phyloP scores from a whole-genome alignment of 257 asterid species.

The Haberlea rhodopensis region DNA sequence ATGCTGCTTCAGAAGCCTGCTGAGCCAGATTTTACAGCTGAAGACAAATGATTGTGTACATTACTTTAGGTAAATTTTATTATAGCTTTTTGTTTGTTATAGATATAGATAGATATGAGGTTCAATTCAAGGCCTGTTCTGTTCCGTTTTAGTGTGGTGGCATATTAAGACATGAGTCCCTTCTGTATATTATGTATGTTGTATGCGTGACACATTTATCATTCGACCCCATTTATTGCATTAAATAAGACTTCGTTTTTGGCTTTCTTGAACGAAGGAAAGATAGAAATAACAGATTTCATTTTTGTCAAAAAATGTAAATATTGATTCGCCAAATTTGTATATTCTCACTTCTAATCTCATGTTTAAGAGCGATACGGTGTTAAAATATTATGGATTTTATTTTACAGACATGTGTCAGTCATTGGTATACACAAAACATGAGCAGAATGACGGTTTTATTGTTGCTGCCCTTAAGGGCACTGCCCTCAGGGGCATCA shows the following conservation, averaged over 20 bases:
- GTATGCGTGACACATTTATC: not conserved
- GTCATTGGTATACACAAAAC: not conserved
- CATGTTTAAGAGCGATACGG: not conserved
- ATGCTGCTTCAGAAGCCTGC: constrained; percentile 88
- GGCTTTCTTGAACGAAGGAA: not conserved
- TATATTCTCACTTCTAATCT: no score
- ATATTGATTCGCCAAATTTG: not conserved
- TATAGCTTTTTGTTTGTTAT: constrained; percentile 18
- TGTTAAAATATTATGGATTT: no score
- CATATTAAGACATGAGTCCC: not conserved
- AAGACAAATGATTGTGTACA: constrained; percentile 37
- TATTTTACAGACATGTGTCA: not conserved
- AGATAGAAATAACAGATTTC: no score
- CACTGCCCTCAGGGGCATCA: no score
- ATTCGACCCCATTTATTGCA: not conserved
- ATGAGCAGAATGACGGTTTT: no score
- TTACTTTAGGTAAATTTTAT: constrained; percentile 32
- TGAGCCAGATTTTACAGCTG: constrained; percentile 87
- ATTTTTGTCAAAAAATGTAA: no score
- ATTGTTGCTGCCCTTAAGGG: no score
- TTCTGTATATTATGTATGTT: constrained; percentile 20
- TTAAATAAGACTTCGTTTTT: not conserved
- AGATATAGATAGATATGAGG: not conserved
- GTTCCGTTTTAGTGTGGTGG: constrained; percentile 5
- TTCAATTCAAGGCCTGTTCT: constrained; percentile 1